Conservation (phyloP, 2,329 filamentous ascomycete species). For the Aspergillus floridensis region DNA sequence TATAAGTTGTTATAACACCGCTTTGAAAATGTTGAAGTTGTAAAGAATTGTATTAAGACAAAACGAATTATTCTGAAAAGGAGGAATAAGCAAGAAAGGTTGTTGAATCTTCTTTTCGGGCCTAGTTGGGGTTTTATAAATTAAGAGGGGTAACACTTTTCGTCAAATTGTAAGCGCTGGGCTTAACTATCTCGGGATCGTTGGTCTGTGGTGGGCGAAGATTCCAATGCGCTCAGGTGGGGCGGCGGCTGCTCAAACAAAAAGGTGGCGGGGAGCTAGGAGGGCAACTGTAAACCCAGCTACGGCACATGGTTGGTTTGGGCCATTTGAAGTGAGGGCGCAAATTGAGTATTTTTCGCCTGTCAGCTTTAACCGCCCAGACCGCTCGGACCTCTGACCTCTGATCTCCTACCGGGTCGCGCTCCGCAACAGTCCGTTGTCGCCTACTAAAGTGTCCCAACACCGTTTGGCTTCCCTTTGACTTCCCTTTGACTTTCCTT, state of each 20-base stretch:
- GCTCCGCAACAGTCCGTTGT: too few species aligned
- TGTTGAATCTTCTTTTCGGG: neutral
- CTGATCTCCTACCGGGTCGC: too few species aligned
- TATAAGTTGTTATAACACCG: neutral
- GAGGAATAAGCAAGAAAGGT: neutral
- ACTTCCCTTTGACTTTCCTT: too few species aligned
- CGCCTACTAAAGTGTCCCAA: too few species aligned
- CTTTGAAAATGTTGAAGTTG: neutral
- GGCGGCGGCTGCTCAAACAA: slow-evolving; percentile 1
- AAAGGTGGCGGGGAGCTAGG: too few species aligned
- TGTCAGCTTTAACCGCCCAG: too few species aligned
- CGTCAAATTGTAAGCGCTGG: neutral
- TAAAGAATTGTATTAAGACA: neutral
- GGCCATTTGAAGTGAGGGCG: too few species aligned
- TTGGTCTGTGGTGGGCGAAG: neutral
- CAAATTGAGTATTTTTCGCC: too few species aligned
- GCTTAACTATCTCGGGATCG: neutral
- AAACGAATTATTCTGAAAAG: neutral
- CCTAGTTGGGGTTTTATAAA: neutral
- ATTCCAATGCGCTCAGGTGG: neutral
- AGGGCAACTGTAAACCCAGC: too few species aligned
- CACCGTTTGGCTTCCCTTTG: too few species aligned
- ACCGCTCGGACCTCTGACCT: too few species aligned
- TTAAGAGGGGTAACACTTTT: neutral
- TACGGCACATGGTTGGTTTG: too few species aligned